A percentile compares a stretch with the other conserved stretches of the same genome.
Evolutionary conservation across 2,329 filamentous ascomycete species (phyloP).

Genomic region (Cladosporium austrohemisphaericum): DNA sequence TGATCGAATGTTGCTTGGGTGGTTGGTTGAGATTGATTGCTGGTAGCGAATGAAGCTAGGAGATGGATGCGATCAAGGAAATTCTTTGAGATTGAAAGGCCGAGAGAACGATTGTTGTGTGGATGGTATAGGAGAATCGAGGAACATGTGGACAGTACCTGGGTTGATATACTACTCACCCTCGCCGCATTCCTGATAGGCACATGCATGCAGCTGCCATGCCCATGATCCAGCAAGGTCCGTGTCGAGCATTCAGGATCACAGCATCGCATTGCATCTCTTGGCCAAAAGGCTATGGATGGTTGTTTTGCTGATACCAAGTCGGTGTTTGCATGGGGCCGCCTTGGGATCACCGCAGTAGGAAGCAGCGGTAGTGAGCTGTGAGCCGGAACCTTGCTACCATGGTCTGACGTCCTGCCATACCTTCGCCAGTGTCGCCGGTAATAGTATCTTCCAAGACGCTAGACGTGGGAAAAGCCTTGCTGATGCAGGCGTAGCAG

Average conservation of each 20-base stretch:
- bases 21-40: background rate
- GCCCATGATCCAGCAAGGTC: background rate
- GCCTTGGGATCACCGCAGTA: slow-evolving; percentile 10
- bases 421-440: background rate
- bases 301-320: slow-evolving; percentile 12
- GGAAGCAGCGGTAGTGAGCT: background rate
- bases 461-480: slow-evolving; percentile 12
- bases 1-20: slow-evolving; percentile 2
- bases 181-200: background rate
- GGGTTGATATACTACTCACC: slow-evolving; percentile 13
- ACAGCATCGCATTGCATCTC: slow-evolving; percentile 6
- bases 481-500: slow-evolving; percentile 8
- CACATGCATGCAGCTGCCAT: slow-evolving; percentile 6
- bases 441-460: slow-evolving; percentile 12
- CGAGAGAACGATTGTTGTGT: slow-evolving; percentile 11
- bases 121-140: slow-evolving; percentile 6
- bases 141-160: slow-evolving; percentile 7
- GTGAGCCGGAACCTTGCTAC: slow-evolving; percentile 2
- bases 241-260: slow-evolving; percentile 4
- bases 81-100: background rate
- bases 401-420: slow-evolving; percentile 11
- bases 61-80: slow-evolving; percentile 2
- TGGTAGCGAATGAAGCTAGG: slow-evolving; percentile 8
- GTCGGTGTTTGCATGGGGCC: slow-evolving; percentile 15
- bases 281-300: slow-evolving; percentile 15